A percentile compares a stretch with the other conserved stretches of the same genome.
Evolutionary conservation across 306 rosid species (phyloP).

Genomic region (Castanea crenata): DNA sequence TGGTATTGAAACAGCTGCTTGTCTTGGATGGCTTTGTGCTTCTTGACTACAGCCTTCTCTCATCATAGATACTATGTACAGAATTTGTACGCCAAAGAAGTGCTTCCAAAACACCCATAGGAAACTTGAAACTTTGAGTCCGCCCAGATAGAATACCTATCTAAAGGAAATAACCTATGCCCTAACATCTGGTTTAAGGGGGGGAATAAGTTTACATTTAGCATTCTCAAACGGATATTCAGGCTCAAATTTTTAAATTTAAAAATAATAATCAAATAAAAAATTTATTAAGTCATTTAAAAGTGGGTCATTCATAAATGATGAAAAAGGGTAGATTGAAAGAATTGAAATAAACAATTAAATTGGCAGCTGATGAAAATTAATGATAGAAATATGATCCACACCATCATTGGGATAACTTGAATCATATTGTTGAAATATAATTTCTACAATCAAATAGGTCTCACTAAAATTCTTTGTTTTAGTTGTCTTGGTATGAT

Average conservation of each 20-base stretch:
- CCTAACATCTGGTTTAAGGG: constrained; percentile 64
- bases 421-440: too few relatives aligned
- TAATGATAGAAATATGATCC: not conserved
- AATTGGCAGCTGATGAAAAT: not conserved
- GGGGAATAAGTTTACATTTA: not conserved
- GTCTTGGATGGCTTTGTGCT: constrained; percentile 91
- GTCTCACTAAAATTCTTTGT: too few relatives aligned
- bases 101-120: constrained; percentile 85
- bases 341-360: not conserved
- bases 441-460: too few relatives aligned
- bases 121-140: constrained; percentile 93
- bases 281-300: not conserved
- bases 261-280: not conserved
- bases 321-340: not conserved
- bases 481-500: too few relatives aligned
- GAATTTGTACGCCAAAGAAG: constrained; percentile 86
- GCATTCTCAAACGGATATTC: constrained; percentile 10
- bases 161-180: constrained; percentile 89
- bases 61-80: constrained; percentile 79
- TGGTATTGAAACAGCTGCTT: constrained; percentile 77
- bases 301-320: not conserved
- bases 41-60: constrained; percentile 92
- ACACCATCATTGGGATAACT: not conserved
- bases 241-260: not conserved
- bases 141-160: constrained; percentile 90